Conservation (phyloP, 169 alveolate genomes). For the Pseudocohnilembus persalinus region DNA sequence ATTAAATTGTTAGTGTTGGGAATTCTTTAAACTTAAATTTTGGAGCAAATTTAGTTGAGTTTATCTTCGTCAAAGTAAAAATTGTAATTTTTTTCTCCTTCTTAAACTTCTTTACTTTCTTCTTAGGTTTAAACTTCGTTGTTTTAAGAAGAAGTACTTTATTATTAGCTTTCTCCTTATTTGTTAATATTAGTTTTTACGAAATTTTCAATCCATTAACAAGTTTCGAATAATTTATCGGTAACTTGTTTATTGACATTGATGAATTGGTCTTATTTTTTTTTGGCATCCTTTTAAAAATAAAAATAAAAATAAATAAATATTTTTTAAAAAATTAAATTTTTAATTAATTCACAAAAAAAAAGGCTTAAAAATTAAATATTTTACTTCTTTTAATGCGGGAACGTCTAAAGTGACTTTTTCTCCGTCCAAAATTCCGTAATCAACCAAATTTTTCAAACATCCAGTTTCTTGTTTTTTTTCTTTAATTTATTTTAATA, state of each 20-base stretch:
- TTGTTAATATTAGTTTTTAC: background rate
- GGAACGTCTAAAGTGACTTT: background rate
- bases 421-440: background rate
- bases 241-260: background rate
- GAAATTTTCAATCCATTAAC: conserved; percentile 23
- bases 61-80: conserved; percentile 30
- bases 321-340: no score
- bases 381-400: background rate
- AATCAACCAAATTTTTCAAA: background rate
- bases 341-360: no score
- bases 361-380: no score
- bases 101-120: background rate
- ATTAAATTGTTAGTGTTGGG: conserved; percentile 40
- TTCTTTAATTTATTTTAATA: no score
- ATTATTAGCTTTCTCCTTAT: background rate
- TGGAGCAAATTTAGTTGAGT: conserved; percentile 40
- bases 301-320: no score
- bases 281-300: background rate
- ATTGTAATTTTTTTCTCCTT: conserved; percentile 3
- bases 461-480: background rate
- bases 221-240: conserved; percentile 13
- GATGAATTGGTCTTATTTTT: background rate
- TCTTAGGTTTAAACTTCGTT: background rate
- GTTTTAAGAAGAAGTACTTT: background rate
- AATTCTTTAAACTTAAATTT: conserved; percentile 36